Conservation (phyloP, 352 stramenopile genomes). For the Pythium biforme region DNA sequence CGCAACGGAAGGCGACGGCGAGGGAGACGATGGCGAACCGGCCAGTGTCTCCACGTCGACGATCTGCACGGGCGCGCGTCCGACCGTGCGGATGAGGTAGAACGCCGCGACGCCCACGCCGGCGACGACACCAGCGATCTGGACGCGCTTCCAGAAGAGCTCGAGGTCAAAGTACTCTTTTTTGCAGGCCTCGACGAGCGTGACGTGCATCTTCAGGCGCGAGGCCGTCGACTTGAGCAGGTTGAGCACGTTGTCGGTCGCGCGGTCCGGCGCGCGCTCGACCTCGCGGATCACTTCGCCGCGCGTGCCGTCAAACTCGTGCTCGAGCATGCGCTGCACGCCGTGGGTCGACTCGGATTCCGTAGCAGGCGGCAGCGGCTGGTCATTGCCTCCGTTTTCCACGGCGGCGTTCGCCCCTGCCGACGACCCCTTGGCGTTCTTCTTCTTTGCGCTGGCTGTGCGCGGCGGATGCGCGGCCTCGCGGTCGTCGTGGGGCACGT, state of each 20-base stretch:
- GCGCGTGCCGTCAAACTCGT: conserved; percentile 84
- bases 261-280: conserved; percentile 72
- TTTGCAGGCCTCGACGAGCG: conserved; percentile 69
- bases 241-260: conserved; percentile 83
- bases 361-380: not conserved
- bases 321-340: conserved; percentile 77
- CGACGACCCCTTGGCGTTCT: not conserved
- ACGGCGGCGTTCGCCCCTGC: too few relatives aligned
- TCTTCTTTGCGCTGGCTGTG: not conserved
- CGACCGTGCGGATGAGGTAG: conserved; percentile 77
- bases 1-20: not conserved
- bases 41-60: conserved; percentile 26
- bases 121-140: conserved; percentile 57
- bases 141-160: conserved; percentile 72
- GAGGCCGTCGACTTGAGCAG: conserved; percentile 76
- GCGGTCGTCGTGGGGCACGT: conserved; percentile 69
- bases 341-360: not conserved
- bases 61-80: conserved; percentile 30
- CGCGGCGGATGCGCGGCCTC: conserved; percentile 16
- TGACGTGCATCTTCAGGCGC: conserved; percentile 85
- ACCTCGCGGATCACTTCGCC: conserved; percentile 85
- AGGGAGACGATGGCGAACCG: conserved; percentile 24
- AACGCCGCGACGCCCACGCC: conserved; percentile 65
- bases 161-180: conserved; percentile 74
- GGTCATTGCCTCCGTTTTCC: conserved; percentile 1